Base-by-base conservation (phyloP, 352 stramenopile genomes). In the Globisporangium sylvaticum region DNA sequence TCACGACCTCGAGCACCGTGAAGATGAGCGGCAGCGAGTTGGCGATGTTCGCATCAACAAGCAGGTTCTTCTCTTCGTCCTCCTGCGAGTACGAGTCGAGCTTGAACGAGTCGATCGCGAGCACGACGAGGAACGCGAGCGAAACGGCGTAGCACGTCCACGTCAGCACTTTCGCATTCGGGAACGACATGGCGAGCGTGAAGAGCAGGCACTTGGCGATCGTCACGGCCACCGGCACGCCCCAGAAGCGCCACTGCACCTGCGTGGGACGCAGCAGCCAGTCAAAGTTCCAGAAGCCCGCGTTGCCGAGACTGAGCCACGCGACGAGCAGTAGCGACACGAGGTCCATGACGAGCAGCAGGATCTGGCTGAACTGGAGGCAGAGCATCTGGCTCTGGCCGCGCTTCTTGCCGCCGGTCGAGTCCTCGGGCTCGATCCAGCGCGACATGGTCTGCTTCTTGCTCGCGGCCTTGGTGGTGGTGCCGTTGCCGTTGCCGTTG, bases 11-110 rank as follows among this genome's bases (percentile, higher is more conserved):
- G 4, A 95, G 75, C 39, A 95, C 85, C 29, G 87, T 93, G 62
- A 95, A 95, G 58, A 95, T 93, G 24, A 93, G 68, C 42, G 87
- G 84, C 67, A 95, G 69, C 34, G 84, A 92, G 73, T 92, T 95
- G 60, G 86, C 86, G 34, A 93, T 76, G 68, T 95, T 95, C 34
- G 84, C 83, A 54, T 88, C 74, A 56, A 84, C 71, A 0, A 95
- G 73, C 20, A 71, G 62, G 46, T 84, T 79, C 34, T 72, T 69
- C 58, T 82, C 79, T 42, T 93, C 80, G 32, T 88, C 71, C 24
- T 77, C 65, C 58, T 81, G 65, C 15, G 79, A 88, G 62, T 89
- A 89, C 20, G 77, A 72, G 70, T 95, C 84, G 57, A 95, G 68
- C 34, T 70, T 65, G 69, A 95, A 93, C 46, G 87, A 81, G 64